These are phyloP conservation scores for Lentinula edodes DNA, from an alignment of 768 basidiomycete genomes.

Conservation along the genomic window DNA sequence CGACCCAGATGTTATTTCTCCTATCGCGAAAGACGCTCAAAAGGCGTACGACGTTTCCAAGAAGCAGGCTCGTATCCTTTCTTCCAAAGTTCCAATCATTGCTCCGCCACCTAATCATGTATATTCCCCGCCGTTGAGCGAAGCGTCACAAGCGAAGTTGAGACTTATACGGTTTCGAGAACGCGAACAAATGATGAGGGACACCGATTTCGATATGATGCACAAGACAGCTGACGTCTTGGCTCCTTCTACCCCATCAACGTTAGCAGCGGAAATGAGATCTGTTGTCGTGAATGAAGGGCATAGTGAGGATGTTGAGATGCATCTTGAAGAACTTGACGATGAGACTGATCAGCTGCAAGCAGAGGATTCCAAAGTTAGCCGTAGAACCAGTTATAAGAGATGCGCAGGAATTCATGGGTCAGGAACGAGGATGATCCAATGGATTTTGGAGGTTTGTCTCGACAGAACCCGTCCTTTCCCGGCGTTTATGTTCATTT, in stretches of 20 bases:
- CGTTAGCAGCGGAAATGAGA: background rate
- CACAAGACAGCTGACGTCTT: background rate
- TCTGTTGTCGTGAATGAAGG: background rate
- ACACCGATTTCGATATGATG: slow-evolving; percentile 21
- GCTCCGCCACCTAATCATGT: slow-evolving; percentile 42
- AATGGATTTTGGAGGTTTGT: slow-evolving; percentile 43
- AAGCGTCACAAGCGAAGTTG: slow-evolving; percentile 38
- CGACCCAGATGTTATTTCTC: background rate
- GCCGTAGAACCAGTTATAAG: background rate
- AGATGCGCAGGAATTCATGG: slow-evolving; percentile 20
- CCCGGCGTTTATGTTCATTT: background rate
- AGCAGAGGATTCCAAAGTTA: slow-evolving; percentile 10
- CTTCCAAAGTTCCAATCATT: slow-evolving; percentile 39
- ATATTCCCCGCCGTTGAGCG: slow-evolving; percentile 23
- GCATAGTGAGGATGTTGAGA: background rate
- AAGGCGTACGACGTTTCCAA: background rate
- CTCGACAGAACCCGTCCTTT: background rate
- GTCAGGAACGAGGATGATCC: slow-evolving; percentile 27
- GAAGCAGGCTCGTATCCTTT: background rate
- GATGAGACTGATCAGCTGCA: slow-evolving; percentile 7
- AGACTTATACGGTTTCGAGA: slow-evolving; percentile 34
- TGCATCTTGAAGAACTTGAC: background rate
- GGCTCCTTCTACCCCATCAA: no score
- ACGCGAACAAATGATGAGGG: slow-evolving; percentile 32
- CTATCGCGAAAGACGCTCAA: background rate